phyloP scores from a whole-genome alignment of 1,284 basidiomycete species.

The Ustilago bromivora region DNA sequence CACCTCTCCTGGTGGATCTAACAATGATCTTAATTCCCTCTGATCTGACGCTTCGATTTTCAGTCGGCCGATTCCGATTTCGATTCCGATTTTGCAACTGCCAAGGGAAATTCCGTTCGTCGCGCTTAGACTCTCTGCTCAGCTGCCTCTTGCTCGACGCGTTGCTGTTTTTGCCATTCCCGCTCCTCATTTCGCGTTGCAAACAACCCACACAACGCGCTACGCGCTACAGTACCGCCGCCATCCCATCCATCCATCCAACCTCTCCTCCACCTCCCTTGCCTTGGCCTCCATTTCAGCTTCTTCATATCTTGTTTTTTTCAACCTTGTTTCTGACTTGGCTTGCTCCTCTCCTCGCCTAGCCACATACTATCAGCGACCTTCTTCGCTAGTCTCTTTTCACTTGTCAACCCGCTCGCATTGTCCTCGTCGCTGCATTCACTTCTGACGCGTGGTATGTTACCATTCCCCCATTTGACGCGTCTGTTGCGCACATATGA shows the following conservation, averaged over 20 bases:
- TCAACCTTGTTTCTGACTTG: slow-evolving; percentile 30
- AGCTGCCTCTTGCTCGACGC: slow-evolving; percentile 13
- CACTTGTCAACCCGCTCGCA: slow-evolving; percentile 25
- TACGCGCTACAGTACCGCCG: background rate
- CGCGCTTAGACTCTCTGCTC: slow-evolving; percentile 8
- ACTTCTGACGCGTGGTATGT: slow-evolving; percentile 50
- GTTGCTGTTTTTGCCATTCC: background rate
- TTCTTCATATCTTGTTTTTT: slow-evolving; percentile 15
- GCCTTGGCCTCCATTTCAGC: slow-evolving; percentile 3
- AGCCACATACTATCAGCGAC: slow-evolving; percentile 16
- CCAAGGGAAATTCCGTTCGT: slow-evolving; percentile 1
- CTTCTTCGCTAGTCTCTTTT: slow-evolving; percentile 8
- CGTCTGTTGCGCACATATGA: slow-evolving; percentile 22
- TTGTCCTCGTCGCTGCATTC: slow-evolving; percentile 40
- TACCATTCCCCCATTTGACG: slow-evolving; percentile 15
- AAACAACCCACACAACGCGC: slow-evolving; percentile 8
- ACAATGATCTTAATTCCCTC: background rate
- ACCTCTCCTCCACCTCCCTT: slow-evolving; percentile 26
- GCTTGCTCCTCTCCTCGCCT: slow-evolving; percentile 11
- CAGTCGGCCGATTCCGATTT: background rate
- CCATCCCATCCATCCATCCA: slow-evolving; percentile 28
- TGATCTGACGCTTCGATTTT: slow-evolving; percentile 3
- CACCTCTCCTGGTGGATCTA: slow-evolving; percentile 5
- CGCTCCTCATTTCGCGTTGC: background rate
- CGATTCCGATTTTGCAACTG: background rate